phyloP scores from a whole-genome alignment of 768 basidiomycete genomes.

The Thelephora ganbajun region DNA sequence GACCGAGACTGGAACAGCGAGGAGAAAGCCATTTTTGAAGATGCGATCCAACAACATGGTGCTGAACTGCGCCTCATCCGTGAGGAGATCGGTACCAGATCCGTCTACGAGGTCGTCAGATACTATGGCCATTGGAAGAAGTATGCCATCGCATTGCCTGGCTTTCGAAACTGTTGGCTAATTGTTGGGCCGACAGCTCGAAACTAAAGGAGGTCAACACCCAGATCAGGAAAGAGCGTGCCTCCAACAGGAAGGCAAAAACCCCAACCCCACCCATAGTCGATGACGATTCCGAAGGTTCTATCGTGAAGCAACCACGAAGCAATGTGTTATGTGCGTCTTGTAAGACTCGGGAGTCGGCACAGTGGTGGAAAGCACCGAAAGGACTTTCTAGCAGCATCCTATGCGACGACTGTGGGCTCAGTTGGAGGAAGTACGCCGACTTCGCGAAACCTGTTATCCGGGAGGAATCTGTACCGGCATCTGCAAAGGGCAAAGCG shows the following conservation, averaged over 20 bases:
- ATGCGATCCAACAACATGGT: conserved; percentile 55
- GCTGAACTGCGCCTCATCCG: conserved; percentile 70
- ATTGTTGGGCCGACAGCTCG: conserved; percentile 23
- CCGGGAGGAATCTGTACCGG: conserved; percentile 47
- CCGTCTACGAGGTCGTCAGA: conserved; percentile 66
- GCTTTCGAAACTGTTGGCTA: conserved; percentile 3
- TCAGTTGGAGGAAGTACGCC: conserved; percentile 88
- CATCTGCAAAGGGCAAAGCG: conserved; percentile 21
- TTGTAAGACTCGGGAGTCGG: conserved; percentile 70
- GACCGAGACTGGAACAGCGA: conserved; percentile 62
- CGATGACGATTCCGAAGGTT: conserved; percentile 57
- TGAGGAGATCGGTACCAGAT: conserved; percentile 57
- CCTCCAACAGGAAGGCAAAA: conserved; percentile 12
- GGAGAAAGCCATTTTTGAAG: conserved; percentile 64
- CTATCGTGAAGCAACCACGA: conserved; percentile 46
- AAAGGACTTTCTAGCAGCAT: conserved; percentile 67
- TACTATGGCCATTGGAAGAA: conserved; percentile 84
- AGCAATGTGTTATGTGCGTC: conserved; percentile 59
- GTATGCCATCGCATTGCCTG: conserved; percentile 21
- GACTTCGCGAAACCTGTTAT: conserved; percentile 67
- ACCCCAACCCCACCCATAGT: conserved; percentile 5
- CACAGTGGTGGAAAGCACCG: conserved; percentile 85
- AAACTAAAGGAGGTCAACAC: conserved; percentile 60
- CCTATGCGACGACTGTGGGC: conserved; percentile 77
- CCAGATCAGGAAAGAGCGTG: conserved; percentile 27